These are phyloP conservation scores for Xylaria cubensis DNA, from an alignment of 495 filamentous ascomycete genomes.

Conservation along the genomic window DNA sequence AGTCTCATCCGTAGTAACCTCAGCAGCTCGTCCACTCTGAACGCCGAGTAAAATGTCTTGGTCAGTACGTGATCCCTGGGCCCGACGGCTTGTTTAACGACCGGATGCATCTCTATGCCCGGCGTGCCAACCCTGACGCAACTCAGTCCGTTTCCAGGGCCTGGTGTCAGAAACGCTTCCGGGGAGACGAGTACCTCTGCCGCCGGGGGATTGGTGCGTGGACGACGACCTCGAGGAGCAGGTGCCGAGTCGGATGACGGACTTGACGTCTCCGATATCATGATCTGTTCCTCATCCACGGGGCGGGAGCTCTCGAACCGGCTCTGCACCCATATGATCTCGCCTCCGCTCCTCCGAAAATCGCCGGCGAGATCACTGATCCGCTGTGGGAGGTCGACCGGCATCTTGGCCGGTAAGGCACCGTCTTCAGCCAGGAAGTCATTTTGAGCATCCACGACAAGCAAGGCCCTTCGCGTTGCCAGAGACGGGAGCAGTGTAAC, in stretches of 20 bases:
- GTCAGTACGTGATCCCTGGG: constrained; percentile 70
- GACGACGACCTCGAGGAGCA: constrained; percentile 32
- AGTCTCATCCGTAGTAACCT: constrained; percentile 74
- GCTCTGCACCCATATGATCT: constrained; percentile 88
- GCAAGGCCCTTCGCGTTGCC: constrained; percentile 77
- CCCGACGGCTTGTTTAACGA: constrained; percentile 62
- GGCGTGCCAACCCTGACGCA: constrained; percentile 66
- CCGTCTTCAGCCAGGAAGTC: constrained; percentile 80
- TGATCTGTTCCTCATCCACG: constrained; percentile 58
- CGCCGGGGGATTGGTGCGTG: constrained; percentile 27
- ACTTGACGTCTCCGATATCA: constrained; percentile 43
- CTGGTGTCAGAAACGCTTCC: constrained; percentile 52
- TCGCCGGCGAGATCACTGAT: constrained; percentile 69
- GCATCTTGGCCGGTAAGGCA: constrained; percentile 68
- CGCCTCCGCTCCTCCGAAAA: constrained; percentile 74
- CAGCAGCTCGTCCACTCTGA: constrained; percentile 75
- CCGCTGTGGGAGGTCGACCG: constrained; percentile 69
- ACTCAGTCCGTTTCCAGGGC: constrained; percentile 49
- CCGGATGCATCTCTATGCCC: constrained; percentile 72
- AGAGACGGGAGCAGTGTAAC: constrained; percentile 53
- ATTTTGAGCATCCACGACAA: constrained; percentile 90
- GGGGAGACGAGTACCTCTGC: constrained; percentile 29
- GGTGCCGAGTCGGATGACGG: constrained; percentile 25
- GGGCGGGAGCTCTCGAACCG: constrained; percentile 69
- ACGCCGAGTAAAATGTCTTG: constrained; percentile 89